Base-by-base conservation (phyloP, 169 alveolate genomes). In the Plasmodium reichenowi region DNA sequence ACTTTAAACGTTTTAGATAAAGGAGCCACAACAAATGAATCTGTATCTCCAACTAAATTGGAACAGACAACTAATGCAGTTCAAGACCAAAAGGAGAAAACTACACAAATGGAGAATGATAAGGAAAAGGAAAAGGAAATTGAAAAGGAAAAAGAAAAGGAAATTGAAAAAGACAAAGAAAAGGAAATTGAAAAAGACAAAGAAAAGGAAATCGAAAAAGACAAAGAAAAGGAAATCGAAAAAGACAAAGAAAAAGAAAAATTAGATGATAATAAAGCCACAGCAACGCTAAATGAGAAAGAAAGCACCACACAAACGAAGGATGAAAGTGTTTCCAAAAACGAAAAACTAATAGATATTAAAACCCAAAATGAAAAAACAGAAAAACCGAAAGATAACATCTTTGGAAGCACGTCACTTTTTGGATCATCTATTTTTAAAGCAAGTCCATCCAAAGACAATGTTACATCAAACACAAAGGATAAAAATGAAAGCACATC, bases 341-440 rank as follows among this genome's bases (percentile, higher is more conserved):
- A 64, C 24, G 72, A 64, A 26, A 38, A 64, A 26, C 4, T 24
- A 56, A 56, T 15, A 6, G 63, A 22, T 15, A 13, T 2, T 10
- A 22, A 56, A 64, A 64, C 12, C 20, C 17, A 45, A 67, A 15
- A 67, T 38, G n/a, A 17, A 20, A 8, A 67, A 67, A 15, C 15
- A 15, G 63, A 56, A 56, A 56, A 56, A 5, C 29, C 22, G n/a
- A 56, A 56, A 12, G 63, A 68, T 20, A 71, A n/a, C 15, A 50
- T 32, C 50, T 38, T 64, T 38, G 74, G 60, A 78, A 45, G 17
- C 22, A 78, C 29, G 52, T 50, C 76, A 9, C 63, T 32, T 22
- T 64, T 78, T 22, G 50, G 71, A 26, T 64, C 75, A 2, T 29
- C 89, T n/a, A 4, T 78, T 43, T 63, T 66, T 29, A 78, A 78